Evolutionary conservation across 2,329 filamentous ascomycete genomes (phyloP), one percentile per base, ranked within the genome.

Genomic region (Xylaria polymorpha): DNA sequence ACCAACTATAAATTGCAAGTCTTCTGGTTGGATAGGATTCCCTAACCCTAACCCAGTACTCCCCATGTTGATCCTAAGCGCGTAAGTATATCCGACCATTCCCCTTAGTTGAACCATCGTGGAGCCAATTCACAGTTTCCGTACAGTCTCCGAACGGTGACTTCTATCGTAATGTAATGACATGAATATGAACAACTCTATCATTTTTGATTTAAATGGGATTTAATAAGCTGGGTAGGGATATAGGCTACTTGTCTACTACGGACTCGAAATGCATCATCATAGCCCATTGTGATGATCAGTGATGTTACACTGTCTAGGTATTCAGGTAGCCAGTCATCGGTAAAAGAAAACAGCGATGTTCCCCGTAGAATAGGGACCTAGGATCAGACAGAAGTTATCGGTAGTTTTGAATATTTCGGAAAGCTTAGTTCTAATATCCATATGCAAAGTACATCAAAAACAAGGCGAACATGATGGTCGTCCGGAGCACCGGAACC

Each of bases 101-200:
- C 60, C 7, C n/a, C 46, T 60, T 56, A 67, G 59, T 15, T 51
- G 29, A 22, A 59, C 22, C 9, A 55, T 44, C 64, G 63, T 39
- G 59, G 67, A 53, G 60, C 57, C 64, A 12, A 12, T 25, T 37
- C 60, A 70, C 64, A 70, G 68, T 70, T 70, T 44, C 68, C 64
- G 64, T 61, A 64, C 68, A 70, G 68, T 70, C 60, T 18, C 46
- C 59, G 25, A 48, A 59, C 55, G 10, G 50, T 58, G 29, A 15
- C 44, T 20, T 51, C 25, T 32, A 20, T 22, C 14, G 20, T 50
- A 43, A n/a, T n/a, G 14, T 6, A 14, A n/a, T 15, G 7, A 15
- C 29, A 20, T 56, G 29, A 56, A 43, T 41, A 35, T 14, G n/a
- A 44, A 18, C 14, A n/a, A 46, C 10, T 32, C 6, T 39, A 29